Evolutionary conservation across 352 stramenopile species (phyloP).

Genomic region (Phytophthora hybrid): DNA sequence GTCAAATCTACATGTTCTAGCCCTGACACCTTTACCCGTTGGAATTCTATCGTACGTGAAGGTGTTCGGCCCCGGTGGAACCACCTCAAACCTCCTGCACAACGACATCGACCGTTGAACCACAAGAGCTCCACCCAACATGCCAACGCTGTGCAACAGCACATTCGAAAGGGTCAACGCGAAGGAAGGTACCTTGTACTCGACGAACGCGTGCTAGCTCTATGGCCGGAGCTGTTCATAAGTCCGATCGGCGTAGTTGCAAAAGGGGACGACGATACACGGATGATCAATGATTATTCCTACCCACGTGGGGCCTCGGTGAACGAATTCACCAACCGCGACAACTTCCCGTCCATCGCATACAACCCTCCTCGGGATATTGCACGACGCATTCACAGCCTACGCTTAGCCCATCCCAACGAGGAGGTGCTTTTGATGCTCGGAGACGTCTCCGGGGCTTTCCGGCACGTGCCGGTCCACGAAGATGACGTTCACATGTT

Average conservation of each 20-base stretch:
- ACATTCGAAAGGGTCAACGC: constrained; percentile 18
- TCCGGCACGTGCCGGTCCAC: constrained; percentile 37
- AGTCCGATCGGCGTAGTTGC: constrained; percentile 15
- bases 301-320: constrained; percentile 17
- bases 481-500: constrained; percentile 29
- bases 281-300: constrained; percentile 16
- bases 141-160: neutral
- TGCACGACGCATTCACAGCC: constrained; percentile 16
- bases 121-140: neutral
- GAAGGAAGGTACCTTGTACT: constrained; percentile 10
- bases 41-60: constrained; percentile 12
- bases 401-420: constrained; percentile 6
- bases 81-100: neutral
- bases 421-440: constrained; percentile 23
- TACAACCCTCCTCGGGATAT: constrained; percentile 35
- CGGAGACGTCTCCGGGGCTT: constrained; percentile 39
- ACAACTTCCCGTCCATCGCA: constrained; percentile 1
- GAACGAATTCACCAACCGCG: constrained; percentile 25
- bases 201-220: neutral
- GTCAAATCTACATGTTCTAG: too few relatives aligned
- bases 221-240: constrained; percentile 16
- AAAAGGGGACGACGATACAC: neutral
- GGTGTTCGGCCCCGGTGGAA: constrained; percentile 4
- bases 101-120: neutral
- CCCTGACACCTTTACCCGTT: neutral